These are phyloP conservation scores for Fraxinus platypoda DNA, from an alignment of 305 asterid species.

Conservation along the genomic window DNA sequence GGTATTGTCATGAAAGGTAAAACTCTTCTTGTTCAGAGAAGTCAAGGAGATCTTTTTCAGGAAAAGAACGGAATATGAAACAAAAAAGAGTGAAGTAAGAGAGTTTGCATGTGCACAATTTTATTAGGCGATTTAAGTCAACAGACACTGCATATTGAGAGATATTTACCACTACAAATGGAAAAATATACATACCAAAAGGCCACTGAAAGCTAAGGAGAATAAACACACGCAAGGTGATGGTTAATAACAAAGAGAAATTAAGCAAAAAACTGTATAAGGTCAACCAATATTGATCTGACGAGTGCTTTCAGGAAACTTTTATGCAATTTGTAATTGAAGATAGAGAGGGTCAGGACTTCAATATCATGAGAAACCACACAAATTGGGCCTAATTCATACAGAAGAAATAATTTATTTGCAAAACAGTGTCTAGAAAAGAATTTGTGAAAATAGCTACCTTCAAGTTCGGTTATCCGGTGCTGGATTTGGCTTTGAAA, in stretches of 20 bases:
- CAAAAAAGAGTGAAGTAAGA: not conserved
- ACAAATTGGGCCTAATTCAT: slow-evolving; percentile 7
- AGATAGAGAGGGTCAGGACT: slow-evolving; percentile 11
- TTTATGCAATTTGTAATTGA: not conserved
- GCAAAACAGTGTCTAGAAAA: slow-evolving; percentile 15
- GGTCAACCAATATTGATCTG: not conserved
- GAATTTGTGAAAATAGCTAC: slow-evolving; percentile 39
- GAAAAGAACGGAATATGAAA: not conserved
- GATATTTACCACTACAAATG: not conserved
- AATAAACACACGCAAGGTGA: not conserved
- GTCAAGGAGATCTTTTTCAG: not conserved
- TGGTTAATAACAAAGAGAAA: slow-evolving; percentile 4
- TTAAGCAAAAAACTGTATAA: slow-evolving; percentile 11
- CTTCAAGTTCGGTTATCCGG: slow-evolving; percentile 85
- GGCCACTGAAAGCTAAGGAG: not conserved
- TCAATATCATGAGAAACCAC: slow-evolving; percentile 16
- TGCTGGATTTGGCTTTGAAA: slow-evolving; percentile 61
- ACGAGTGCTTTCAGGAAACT: slow-evolving; percentile 6
- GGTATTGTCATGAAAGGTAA: slow-evolving; percentile 5
- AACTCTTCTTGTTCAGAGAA: slow-evolving; percentile 1
- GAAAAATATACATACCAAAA: not conserved
- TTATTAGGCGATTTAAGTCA: not conserved
- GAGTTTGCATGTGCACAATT: not conserved
- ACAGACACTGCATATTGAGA: not conserved
- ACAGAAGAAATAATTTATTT: not conserved